A percentile compares a stretch with the other conserved stretches of the same genome.
Conservation (phyloP, 2,329 filamentous ascomycete genomes). For the Podosphaera aphanis region DNA sequence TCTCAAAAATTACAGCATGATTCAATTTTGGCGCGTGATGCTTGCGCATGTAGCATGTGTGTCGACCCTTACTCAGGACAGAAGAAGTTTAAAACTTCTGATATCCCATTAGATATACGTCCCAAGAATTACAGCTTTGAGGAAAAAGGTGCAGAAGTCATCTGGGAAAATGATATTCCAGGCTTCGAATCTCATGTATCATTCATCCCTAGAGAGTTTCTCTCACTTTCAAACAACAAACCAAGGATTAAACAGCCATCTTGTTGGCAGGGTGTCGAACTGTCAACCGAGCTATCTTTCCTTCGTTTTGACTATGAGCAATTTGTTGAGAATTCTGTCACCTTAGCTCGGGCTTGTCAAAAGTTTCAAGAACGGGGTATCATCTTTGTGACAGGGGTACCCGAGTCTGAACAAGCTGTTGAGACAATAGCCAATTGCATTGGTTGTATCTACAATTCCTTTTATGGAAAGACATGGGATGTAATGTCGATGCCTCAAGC, state of each 20-base stretch:
- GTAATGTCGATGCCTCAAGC: constrained; percentile 61
- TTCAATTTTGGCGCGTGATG: no score
- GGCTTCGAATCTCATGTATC: constrained; percentile 11
- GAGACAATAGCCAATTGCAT: constrained; percentile 46
- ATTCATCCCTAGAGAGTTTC: constrained; percentile 7
- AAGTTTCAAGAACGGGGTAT: constrained; percentile 46
- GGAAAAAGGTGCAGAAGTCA: constrained; percentile 22
- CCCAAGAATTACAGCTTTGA: constrained; percentile 17
- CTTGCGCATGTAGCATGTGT: constrained; percentile 32
- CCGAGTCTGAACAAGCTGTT: constrained; percentile 41
- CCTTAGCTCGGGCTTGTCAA: constrained; percentile 36
- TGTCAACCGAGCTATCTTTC: neutral
- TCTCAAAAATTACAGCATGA: no score
- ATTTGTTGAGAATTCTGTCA: constrained; percentile 37
- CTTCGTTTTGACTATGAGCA: constrained; percentile 36
- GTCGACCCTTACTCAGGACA: constrained; percentile 35
- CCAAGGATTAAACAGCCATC: neutral
- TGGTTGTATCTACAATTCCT: constrained; percentile 60
- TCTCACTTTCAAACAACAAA: neutral
- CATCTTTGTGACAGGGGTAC: constrained; percentile 54
- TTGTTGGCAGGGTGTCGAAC: constrained; percentile 18
- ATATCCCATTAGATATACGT: constrained; percentile 30
- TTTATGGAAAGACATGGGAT: constrained; percentile 82
- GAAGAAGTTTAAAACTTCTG: constrained; percentile 39
- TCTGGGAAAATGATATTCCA: constrained; percentile 32